Base-by-base conservation (phyloP, 768 basidiomycete genomes). In the Collybia mongolica region DNA sequence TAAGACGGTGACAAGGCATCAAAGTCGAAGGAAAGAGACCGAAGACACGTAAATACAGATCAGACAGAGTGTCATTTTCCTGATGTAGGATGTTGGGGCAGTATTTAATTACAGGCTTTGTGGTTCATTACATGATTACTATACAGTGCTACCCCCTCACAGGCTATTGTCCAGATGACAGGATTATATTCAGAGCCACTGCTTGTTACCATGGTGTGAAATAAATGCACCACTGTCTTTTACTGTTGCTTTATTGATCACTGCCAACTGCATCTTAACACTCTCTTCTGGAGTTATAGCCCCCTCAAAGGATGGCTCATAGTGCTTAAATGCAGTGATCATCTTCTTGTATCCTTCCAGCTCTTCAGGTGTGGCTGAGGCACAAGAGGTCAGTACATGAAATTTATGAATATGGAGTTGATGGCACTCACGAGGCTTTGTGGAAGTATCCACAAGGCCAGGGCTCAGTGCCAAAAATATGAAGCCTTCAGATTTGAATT, bases 191-290 rank as follows among this genome's bases (percentile, higher is more conserved):
- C 28, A 9, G 5, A 19, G 35, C 41, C 47, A 20, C 50, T 57
- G 22, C 15, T 15, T 40, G 5, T 58, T 55, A 28, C 22, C 22
- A 20, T 20, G 52, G 12, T 60, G 58, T 36, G 54, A 57, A 3
- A 45, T 14, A 15, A 45, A 45, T 36, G 18, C 36, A 32, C 43
- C 43, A n/a, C 14, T 18, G 28, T 44, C 43, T 14, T 44, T 18
- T 71, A 51, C 52, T 72, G 71, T 46, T 93, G 98, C 66, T 77
- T 97, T 56, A 75, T 82, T 20, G 73, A 82, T 60, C 84, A 89
- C 28, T 72, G 66, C 44, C 9, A 45, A 5, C 29, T 35, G 32
- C 44, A 45, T 14, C 17, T 5, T n/a, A 17, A 45, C 44, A 8
- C 44, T 45, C 36, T 45, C 18, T 22, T 29, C 17, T 0, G 44